phyloP scores from a whole-genome alignment of 2,329 filamentous ascomycete genomes.

The Phaeoacremonium minimum region DNA sequence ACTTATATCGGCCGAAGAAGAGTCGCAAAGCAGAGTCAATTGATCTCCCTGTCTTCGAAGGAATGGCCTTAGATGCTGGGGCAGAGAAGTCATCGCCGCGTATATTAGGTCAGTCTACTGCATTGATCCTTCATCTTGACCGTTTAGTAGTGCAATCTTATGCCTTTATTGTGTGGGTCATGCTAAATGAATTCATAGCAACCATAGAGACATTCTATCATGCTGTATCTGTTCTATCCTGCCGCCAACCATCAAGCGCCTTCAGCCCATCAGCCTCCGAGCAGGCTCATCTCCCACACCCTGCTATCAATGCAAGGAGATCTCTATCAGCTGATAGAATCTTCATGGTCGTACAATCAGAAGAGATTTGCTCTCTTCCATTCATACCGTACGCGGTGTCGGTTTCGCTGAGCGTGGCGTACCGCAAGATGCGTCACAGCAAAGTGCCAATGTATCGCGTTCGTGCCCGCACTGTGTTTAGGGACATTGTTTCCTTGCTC shows the following conservation, averaged over 20 bases:
- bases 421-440: slow-evolving; percentile 60
- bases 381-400: slow-evolving; percentile 60
- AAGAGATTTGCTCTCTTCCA: slow-evolving; percentile 46
- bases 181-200: slow-evolving; percentile 25
- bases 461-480: slow-evolving; percentile 50
- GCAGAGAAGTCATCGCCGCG: slow-evolving; percentile 43
- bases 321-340: slow-evolving; percentile 56
- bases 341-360: slow-evolving; percentile 44
- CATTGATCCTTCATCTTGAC: not conserved
- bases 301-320: slow-evolving; percentile 50
- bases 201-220: slow-evolving; percentile 62
- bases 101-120: slow-evolving; percentile 38
- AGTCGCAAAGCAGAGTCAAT: slow-evolving; percentile 35
- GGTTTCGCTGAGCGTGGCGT: slow-evolving; percentile 56
- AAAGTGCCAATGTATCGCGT: slow-evolving; percentile 54
- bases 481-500: slow-evolving; percentile 48
- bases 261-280: slow-evolving; percentile 19
- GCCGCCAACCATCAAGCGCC: slow-evolving; percentile 37
- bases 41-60: slow-evolving; percentile 53
- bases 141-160: no score
- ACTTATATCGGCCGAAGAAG: slow-evolving; percentile 53
- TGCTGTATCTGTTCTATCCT: slow-evolving; percentile 59
- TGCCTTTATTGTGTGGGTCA: no score
- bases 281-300: slow-evolving; percentile 34
- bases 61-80: slow-evolving; percentile 50